Percentiles rank a stretch among this genome's conserved stretches.
These are phyloP conservation scores for Suillus brevipes DNA, from an alignment of 768 basidiomycete genomes.

Conservation along the genomic window DNA sequence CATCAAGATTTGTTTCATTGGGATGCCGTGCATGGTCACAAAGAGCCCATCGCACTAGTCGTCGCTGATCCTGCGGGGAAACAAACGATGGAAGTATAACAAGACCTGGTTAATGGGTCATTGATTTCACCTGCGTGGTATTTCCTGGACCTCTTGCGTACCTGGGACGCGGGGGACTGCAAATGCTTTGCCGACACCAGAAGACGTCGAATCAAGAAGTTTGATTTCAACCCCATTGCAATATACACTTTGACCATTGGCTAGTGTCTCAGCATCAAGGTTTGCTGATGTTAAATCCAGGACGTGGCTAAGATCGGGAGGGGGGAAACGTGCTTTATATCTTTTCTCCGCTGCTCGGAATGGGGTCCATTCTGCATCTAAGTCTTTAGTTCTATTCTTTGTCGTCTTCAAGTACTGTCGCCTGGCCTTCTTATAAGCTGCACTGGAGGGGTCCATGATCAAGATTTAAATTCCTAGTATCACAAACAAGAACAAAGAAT, in stretches of 20 bases:
- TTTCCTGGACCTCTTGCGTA: not conserved
- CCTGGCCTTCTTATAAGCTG: slow-evolving; percentile 60
- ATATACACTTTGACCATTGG: slow-evolving; percentile 50
- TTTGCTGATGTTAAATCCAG: slow-evolving; percentile 60
- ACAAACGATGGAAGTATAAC: slow-evolving; percentile 81
- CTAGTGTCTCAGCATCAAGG: slow-evolving; percentile 42
- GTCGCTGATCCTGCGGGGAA: slow-evolving; percentile 58
- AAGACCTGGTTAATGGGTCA: slow-evolving; percentile 59
- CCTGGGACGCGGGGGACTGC: slow-evolving; percentile 43
- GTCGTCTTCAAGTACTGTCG: slow-evolving; percentile 62
- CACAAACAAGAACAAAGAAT: slow-evolving; percentile 32
- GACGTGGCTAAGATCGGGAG: slow-evolving; percentile 67
- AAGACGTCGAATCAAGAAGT: not conserved
- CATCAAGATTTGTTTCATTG: slow-evolving; percentile 88
- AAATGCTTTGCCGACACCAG: slow-evolving; percentile 11
- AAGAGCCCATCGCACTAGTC: slow-evolving; percentile 73
- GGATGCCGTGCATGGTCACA: slow-evolving; percentile 71
- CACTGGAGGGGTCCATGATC: slow-evolving; percentile 38
- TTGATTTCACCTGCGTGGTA: not conserved
- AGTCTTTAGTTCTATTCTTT: slow-evolving; percentile 45
- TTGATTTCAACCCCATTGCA: slow-evolving; percentile 33
- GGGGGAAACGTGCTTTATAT: slow-evolving; percentile 78
- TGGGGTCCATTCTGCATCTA: slow-evolving; percentile 64
- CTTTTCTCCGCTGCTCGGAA: slow-evolving; percentile 79
- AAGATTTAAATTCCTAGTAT: slow-evolving; percentile 2